Base-by-base conservation (phyloP, 352 stramenopile genomes). In the Phytophthora pistaciae region DNA sequence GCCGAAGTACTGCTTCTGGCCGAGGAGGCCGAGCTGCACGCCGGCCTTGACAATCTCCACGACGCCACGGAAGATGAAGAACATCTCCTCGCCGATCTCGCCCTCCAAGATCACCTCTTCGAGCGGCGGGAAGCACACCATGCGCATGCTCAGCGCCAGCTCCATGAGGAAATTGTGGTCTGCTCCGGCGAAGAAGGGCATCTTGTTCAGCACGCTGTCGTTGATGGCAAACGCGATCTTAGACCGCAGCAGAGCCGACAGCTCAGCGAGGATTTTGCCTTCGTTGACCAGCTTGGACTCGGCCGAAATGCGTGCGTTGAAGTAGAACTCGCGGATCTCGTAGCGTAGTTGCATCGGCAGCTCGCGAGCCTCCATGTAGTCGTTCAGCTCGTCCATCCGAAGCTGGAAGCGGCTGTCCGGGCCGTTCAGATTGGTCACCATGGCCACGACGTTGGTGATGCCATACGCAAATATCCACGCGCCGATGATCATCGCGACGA, bases 161-260 rank as follows among this genome's bases (percentile, higher is more conserved):
- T 94, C 87, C 85, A 94, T 92, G 53, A 94, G 76, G 44, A 94
- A 94, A 36, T 91, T 94, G 50, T 91, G 87, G 66, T 94, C 85
- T 3, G 84, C 86, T 0, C 85, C 87, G 29, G 85, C 77, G 49
- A 94, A 93, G 70, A 94, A 94, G 3, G 87, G 87, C 77, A 94
- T 92, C 56, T 94, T 92, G 74, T 85, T 91, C 7, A 94, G 70
- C 27, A 92, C 84, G 27, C 83, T 90, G 72, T 94, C 87, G 64
- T 94, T 94, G 79, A 94, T 93, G 16, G 84, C 83, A 18, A 93
- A 88, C 1, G 87, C 87, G 20, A 94, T 91, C 62, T 93, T 94
- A 42, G 87, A 94, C 9, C 87, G 87, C 25, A 94, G 64, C 33
- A 92, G 65, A 5, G 87, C 86, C 2, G 87, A 94, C 9, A 94